A percentile compares a stretch with the other conserved stretches of the same genome.
phyloP scores from a whole-genome alignment of 805 yeast genomes.

The Candida gorgasii region DNA sequence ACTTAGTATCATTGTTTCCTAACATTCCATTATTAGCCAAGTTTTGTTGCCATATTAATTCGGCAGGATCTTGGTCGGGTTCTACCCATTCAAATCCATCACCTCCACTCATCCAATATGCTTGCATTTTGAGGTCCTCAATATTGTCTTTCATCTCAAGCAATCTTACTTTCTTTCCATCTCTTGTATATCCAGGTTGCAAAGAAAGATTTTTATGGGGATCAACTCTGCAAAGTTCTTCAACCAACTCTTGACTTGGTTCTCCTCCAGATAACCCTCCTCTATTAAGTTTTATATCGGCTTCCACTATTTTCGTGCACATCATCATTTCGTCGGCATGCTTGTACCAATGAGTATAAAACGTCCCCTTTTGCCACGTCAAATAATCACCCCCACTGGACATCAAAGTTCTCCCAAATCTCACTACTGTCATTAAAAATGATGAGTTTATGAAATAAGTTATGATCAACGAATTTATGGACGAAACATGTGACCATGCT shows the following conservation, averaged over 20 bases:
- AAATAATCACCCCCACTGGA: slow-evolving; percentile 51
- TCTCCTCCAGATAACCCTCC: slow-evolving; percentile 45
- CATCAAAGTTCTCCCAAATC: slow-evolving; percentile 39
- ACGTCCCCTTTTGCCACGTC: slow-evolving; percentile 65
- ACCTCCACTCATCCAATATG: slow-evolving; percentile 86
- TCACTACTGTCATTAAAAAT: slow-evolving; percentile 42
- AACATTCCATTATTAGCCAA: slow-evolving; percentile 25
- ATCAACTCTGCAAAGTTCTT: slow-evolving; percentile 37
- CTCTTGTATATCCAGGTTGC: slow-evolving; percentile 35
- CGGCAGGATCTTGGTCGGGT: slow-evolving; percentile 90
- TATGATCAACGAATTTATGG: slow-evolving; percentile 48
- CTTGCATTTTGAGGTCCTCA: slow-evolving; percentile 69
- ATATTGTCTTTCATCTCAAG: slow-evolving; percentile 52
- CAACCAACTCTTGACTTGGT: slow-evolving; percentile 29
- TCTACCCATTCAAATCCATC: slow-evolving; percentile 88
- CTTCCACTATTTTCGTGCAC: slow-evolving; percentile 63
- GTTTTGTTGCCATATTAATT: slow-evolving; percentile 43
- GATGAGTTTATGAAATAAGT: slow-evolving; percentile 43
- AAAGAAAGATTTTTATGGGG: slow-evolving; percentile 26
- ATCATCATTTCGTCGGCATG: slow-evolving; percentile 70
- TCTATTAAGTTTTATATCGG: slow-evolving; percentile 58
- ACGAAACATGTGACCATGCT: slow-evolving; percentile 37
- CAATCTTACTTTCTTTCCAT: slow-evolving; percentile 40
- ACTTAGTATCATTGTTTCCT: slow-evolving; percentile 13
- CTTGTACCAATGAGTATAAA: slow-evolving; percentile 61